Percentiles rank a stretch among this genome's conserved stretches.
Conservation (phyloP, 495 filamentous ascomycete species). For the Aspergillus cristatus region DNA sequence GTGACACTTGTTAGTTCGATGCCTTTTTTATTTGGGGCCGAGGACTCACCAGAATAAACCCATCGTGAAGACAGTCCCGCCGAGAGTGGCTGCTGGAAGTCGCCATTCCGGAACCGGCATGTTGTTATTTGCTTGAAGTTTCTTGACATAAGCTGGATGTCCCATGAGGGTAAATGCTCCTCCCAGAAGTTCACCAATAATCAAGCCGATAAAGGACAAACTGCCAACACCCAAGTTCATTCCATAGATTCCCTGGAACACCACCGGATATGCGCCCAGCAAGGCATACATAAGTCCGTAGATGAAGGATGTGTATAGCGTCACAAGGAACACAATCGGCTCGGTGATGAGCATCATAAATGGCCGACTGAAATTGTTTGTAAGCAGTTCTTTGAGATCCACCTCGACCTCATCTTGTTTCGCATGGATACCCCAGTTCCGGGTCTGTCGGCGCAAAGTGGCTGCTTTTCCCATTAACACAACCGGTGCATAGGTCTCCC, state of each 20-base stretch:
- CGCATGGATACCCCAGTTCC: constrained; percentile 41
- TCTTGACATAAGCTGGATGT: constrained; percentile 21
- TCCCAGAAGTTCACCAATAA: constrained; percentile 29
- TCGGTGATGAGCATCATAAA: constrained; percentile 40
- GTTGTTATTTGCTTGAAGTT: constrained; percentile 22
- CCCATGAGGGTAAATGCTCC: constrained; percentile 17
- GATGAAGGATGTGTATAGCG: constrained; percentile 39
- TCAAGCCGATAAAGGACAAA: constrained; percentile 31
- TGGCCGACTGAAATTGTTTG: constrained; percentile 34
- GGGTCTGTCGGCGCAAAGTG: constrained; percentile 31
- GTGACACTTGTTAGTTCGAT: neutral
- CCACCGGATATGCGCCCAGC: constrained; percentile 31
- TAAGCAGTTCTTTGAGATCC: constrained; percentile 30
- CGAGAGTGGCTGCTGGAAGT: constrained; percentile 38
- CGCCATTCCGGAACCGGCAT: constrained; percentile 30
- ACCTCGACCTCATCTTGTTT: constrained; percentile 41
- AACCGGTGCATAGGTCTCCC: constrained; percentile 32
- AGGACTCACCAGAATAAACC: constrained; percentile 42
- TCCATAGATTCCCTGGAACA: constrained; percentile 28
- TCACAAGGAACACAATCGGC: constrained; percentile 31
- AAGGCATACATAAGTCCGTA: constrained; percentile 37
- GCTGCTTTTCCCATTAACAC: constrained; percentile 31
- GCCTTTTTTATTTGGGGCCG: too few species aligned
- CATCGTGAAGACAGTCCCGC: constrained; percentile 38
- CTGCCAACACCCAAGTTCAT: constrained; percentile 30